Base-by-base conservation (phyloP, 768 basidiomycete genomes). In the Rhodotorula kratochvilovae region DNA sequence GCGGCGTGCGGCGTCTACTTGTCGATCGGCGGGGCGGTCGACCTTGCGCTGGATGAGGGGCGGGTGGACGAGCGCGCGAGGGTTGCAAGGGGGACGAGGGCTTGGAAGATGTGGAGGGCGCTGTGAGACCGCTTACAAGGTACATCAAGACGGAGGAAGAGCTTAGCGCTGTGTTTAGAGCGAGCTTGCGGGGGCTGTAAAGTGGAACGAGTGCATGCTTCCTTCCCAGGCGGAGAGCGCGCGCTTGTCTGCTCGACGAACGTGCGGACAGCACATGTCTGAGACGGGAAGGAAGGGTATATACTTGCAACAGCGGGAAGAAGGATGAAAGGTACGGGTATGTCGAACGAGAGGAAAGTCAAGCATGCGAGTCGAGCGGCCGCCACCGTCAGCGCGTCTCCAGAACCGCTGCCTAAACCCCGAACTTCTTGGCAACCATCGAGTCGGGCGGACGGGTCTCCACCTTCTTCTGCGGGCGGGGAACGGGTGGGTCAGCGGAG, bases 361-460 rank as follows among this genome's bases (percentile, higher is more conserved):
- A 19, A 33, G 54, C 16, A 13, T n/a, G 51, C n/a, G n/a, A 27
- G 29, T 10, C 2, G 15, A 25, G 19, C 5, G 29, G n/a, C 13
- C 7, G n/a, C 13, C 11, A 55, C 25, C 15, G 50, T 21, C 23
- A n/a, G 8, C 25, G 27, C 4, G 5, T 27, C 17, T 8, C n/a
- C 19, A 6, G 27, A 33, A 17, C 5, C 11, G 16, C 43, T 5
- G 59, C 7, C 11, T 11, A 25, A 5, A 23, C n/a, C 21, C 27
- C 54, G 25, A 66, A 74, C 63, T 74, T 70, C 63, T 71, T 74
- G 27, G 73, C 73, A 19, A 71, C 27, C 73, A 74, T 74, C 39
- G 69, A 70, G 55, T 86, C 76, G 57, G 94, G 94, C 3, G 94
- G 91, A 79, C 89, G 88, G 46, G 92, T 88, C 45, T 88, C 86